Percentiles rank a stretch among this genome's conserved stretches.
These are phyloP conservation scores for Pseudotulostoma volvatum DNA, from an alignment of 495 filamentous ascomycete species.

Conservation along the genomic window DNA sequence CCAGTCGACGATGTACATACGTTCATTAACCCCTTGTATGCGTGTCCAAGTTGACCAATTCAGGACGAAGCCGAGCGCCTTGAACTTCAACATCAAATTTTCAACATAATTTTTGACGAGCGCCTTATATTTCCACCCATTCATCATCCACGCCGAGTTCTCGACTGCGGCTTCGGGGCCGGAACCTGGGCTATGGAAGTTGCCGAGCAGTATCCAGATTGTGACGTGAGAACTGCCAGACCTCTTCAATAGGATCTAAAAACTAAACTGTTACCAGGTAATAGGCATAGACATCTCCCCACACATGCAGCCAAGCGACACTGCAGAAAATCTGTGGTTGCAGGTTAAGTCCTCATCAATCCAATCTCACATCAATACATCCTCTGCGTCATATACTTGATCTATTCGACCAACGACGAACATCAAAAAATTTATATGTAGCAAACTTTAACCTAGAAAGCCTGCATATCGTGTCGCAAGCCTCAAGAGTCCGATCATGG, in stretches of 20 bases:
- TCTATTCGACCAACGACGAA: too few relatives aligned
- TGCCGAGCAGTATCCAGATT: constrained; percentile 50
- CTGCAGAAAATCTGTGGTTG: constrained; percentile 52
- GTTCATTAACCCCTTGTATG: too few relatives aligned
- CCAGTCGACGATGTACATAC: constrained; percentile 80
- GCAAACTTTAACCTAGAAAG: too few relatives aligned
- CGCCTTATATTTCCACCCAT: constrained; percentile 70
- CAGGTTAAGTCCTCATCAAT: constrained; percentile 30
- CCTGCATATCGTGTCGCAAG: too few relatives aligned
- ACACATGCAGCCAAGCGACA: constrained; percentile 52
- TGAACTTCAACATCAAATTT: constrained; percentile 49
- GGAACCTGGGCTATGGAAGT: constrained; percentile 45
- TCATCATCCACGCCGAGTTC: constrained; percentile 39
- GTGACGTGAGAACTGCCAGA: constrained; percentile 37
- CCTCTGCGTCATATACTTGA: too few relatives aligned
- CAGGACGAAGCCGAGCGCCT: constrained; percentile 74
- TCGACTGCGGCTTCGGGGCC: constrained; percentile 66
- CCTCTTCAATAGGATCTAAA: neutral
- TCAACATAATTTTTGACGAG: constrained; percentile 57
- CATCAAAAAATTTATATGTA: neutral
- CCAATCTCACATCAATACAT: too few relatives aligned
- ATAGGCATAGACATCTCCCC: constrained; percentile 68
- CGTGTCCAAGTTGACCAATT: too few relatives aligned
- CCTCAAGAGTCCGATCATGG: too few relatives aligned
- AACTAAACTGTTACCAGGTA: constrained; percentile 35